These are phyloP conservation scores for Symbiodinium pilosum DNA, from an alignment of 73 alveolate species.

Conservation along the genomic window DNA sequence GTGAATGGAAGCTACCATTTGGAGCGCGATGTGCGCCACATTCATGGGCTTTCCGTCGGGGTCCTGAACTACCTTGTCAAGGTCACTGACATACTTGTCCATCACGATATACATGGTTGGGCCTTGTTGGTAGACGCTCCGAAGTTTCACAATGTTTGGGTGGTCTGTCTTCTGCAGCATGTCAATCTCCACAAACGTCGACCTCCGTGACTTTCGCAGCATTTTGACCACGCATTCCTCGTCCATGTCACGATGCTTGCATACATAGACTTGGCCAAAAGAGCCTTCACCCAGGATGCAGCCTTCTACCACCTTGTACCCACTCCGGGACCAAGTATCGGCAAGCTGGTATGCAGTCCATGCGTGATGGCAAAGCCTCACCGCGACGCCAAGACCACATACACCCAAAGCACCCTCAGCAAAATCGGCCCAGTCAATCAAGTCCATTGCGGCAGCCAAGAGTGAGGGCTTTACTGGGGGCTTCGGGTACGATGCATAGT, in stretches of 20 bases:
- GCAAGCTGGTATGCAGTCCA: too few species aligned
- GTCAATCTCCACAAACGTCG: neutral
- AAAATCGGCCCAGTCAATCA: too few species aligned
- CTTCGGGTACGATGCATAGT: too few species aligned
- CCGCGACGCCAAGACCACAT: too few species aligned
- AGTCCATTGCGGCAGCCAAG: too few species aligned
- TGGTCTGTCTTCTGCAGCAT: neutral
- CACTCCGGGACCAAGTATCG: too few species aligned
- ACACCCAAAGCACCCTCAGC: too few species aligned
- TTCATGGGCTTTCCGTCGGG: neutral
- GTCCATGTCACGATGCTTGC: neutral
- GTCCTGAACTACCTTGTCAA: neutral
- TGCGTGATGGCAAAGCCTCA: too few species aligned
- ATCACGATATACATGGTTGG: neutral
- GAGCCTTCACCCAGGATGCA: neutral
- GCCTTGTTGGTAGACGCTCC: neutral
- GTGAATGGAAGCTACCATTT: neutral
- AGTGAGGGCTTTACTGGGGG: too few species aligned
- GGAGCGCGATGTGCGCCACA: neutral
- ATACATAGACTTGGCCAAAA: neutral
- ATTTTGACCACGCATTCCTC: neutral
- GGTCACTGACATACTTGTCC: neutral
- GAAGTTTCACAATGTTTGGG: neutral
- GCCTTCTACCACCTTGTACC: too few species aligned
- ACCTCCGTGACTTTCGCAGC: neutral